A percentile compares a stretch with the other conserved stretches of the same genome.
Conservation (phyloP, 2,329 filamentous ascomycete genomes). For the Aspergillus luchuensis region DNA sequence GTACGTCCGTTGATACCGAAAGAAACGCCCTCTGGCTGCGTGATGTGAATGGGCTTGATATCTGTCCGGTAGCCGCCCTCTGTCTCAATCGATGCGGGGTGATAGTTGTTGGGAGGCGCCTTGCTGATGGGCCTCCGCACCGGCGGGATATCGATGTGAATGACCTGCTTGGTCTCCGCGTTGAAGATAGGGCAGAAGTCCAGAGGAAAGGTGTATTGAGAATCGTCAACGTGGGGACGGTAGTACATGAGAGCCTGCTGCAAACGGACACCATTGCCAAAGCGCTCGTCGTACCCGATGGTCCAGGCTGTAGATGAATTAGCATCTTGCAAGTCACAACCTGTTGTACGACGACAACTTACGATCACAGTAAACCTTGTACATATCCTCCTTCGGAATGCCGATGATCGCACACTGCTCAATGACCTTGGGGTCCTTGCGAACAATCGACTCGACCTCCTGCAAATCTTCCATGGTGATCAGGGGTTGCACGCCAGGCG, state of each 20-base stretch:
- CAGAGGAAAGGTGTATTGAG: slow-evolving; percentile 86
- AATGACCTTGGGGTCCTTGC: slow-evolving; percentile 81
- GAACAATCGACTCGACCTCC: slow-evolving; percentile 72
- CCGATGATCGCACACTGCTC: slow-evolving; percentile 85
- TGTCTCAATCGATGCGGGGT: slow-evolving; percentile 69
- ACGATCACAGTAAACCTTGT: slow-evolving; percentile 94
- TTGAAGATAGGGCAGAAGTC: slow-evolving; percentile 95
- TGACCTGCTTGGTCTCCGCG: slow-evolving; percentile 72
- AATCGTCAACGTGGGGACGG: slow-evolving; percentile 79
- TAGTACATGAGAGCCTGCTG: slow-evolving; percentile 98
- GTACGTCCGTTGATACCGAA: slow-evolving; percentile 75
- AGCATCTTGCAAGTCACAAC: slow-evolving; percentile 3
- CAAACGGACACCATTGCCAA: slow-evolving; percentile 73
- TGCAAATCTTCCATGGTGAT: slow-evolving; percentile 92
- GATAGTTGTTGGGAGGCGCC: slow-evolving; percentile 75
- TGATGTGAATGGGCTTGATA: slow-evolving; percentile 84
- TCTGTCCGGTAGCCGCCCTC: slow-evolving; percentile 75
- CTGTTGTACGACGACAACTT: slow-evolving; percentile 34
- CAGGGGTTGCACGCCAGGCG: slow-evolving; percentile 78
- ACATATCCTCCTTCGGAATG: slow-evolving; percentile 79
- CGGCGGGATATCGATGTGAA: slow-evolving; percentile 81
- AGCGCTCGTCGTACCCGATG: slow-evolving; percentile 90
- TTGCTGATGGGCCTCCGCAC: slow-evolving; percentile 74
- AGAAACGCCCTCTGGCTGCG: slow-evolving; percentile 84
- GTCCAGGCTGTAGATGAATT: slow-evolving; percentile 68